Conservation (phyloP, 169 alveolate species). For the Toxoplasma gondii region DNA sequence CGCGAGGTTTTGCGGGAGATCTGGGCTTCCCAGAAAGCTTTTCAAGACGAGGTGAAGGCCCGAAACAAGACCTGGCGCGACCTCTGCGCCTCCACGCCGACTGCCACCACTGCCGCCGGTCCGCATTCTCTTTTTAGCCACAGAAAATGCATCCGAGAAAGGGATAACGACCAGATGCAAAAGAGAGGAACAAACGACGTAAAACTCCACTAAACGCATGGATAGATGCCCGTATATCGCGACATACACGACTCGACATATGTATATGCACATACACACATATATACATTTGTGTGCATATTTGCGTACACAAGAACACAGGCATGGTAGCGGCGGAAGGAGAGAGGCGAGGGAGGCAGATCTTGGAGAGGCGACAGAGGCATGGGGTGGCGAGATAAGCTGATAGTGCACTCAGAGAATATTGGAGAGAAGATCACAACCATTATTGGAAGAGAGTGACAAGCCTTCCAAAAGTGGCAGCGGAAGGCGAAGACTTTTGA, state of each 20-base stretch:
- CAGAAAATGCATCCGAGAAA: neutral
- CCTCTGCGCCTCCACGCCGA: constrained; percentile 2
- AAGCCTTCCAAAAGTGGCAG: too few species aligned
- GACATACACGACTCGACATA: too few species aligned
- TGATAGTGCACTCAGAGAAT: too few species aligned
- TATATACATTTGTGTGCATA: neutral
- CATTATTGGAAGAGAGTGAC: too few species aligned
- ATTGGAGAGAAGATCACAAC: too few species aligned
- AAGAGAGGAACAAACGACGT: too few species aligned
- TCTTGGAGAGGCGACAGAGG: too few species aligned
- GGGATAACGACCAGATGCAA: neutral
- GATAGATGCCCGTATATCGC: too few species aligned
- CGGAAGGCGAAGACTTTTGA: too few species aligned
- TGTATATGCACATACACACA: neutral
- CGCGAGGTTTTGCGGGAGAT: neutral
- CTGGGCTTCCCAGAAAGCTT: neutral
- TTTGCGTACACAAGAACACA: too few species aligned
- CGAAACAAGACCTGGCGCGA: neutral
- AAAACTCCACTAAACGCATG: too few species aligned
- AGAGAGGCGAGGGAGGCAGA: neutral
- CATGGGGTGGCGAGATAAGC: too few species aligned
- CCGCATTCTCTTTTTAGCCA: neutral
- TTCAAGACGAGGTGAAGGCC: neutral
- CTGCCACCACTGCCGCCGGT: neutral
- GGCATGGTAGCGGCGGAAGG: neutral